Percentiles rank a stretch among this genome's conserved stretches.
Conservation (phyloP, 106 monocot species). For the Dendrobium catenatum region DNA sequence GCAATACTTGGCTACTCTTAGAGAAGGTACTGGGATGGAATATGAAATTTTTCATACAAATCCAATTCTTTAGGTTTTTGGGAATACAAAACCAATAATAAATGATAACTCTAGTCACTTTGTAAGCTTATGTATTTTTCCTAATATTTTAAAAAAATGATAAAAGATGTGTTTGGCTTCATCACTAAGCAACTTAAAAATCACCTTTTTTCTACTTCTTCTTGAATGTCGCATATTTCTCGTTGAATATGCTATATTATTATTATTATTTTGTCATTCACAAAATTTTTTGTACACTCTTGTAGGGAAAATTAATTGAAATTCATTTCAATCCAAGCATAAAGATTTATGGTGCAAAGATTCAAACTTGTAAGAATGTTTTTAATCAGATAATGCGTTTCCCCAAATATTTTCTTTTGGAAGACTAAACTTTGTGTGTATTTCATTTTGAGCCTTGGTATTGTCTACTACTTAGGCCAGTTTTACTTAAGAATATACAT, state of each 20-base stretch:
- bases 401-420: slow-evolving; percentile 1
- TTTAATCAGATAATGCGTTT: background rate
- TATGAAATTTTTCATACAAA: slow-evolving; percentile 95
- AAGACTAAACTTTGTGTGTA: slow-evolving; percentile 9
- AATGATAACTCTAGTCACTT: slow-evolving; percentile 98
- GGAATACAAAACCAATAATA: slow-evolving; percentile 88
- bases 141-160: background rate
- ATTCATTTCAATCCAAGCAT: slow-evolving; percentile 83
- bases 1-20: slow-evolving; percentile 95
- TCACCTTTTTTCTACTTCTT: background rate
- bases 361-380: slow-evolving; percentile 79
- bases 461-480: slow-evolving; percentile 20
- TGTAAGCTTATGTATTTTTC: slow-evolving; percentile 42
- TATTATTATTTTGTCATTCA: background rate
- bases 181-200: background rate
- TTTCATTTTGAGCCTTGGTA: slow-evolving; percentile 9
- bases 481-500: slow-evolving; percentile 93
- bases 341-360: slow-evolving; percentile 91
- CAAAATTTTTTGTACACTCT: background rate
- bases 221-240: background rate
- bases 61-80: slow-evolving; percentile 96
- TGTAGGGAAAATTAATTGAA: slow-evolving; percentile 96
- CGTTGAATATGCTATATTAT: slow-evolving; percentile 9
- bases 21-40: slow-evolving; percentile 93
- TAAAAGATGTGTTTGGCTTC: background rate